Conservation (phyloP, 78 protist species). For the Speleostelium caveatum region DNA sequence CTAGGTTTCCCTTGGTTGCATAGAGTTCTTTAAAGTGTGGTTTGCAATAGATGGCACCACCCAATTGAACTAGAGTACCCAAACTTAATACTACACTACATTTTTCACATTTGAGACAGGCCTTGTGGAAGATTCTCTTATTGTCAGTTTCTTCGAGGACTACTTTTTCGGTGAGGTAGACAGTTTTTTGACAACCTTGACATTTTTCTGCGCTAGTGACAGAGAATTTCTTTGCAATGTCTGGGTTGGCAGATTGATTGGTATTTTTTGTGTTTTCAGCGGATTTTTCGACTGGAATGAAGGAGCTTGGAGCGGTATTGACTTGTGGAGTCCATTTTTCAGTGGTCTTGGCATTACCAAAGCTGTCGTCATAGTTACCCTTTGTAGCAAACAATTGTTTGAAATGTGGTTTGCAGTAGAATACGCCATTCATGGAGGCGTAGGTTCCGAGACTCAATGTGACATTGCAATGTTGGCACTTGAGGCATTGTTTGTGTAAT, state of each 20-base stretch:
- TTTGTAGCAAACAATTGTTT: conserved; percentile 73
- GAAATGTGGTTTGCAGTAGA: conserved; percentile 84
- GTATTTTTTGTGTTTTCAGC: conserved; percentile 31
- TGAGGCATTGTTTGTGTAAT: conserved; percentile 75
- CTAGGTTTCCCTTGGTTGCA: conserved; percentile 65
- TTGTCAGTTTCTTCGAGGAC: conserved; percentile 72
- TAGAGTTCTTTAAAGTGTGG: conserved; percentile 75
- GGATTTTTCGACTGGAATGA: conserved; percentile 61
- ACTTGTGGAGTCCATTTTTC: conserved; percentile 33
- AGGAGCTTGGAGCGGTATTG: conserved; percentile 18
- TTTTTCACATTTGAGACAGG: conserved; percentile 60
- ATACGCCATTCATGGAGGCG: conserved; percentile 77
- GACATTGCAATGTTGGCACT: conserved; percentile 55
- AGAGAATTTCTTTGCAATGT: conserved; percentile 70
- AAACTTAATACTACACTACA: conserved; percentile 32
- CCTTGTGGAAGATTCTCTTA: conserved; percentile 74
- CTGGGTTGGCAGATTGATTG: conserved; percentile 58
- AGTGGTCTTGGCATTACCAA: conserved; percentile 8
- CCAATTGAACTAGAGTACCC: conserved; percentile 57
- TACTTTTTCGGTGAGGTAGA: conserved; percentile 78
- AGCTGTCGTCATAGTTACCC: conserved; percentile 46
- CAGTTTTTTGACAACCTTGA: conserved; percentile 54
- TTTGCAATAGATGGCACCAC: conserved; percentile 74
- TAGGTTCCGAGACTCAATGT: conserved; percentile 71
- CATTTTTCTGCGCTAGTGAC: conserved; percentile 38